Evolutionary conservation across 345 rosid species (phyloP).

Genomic region (Noccaea bulbosa): DNA sequence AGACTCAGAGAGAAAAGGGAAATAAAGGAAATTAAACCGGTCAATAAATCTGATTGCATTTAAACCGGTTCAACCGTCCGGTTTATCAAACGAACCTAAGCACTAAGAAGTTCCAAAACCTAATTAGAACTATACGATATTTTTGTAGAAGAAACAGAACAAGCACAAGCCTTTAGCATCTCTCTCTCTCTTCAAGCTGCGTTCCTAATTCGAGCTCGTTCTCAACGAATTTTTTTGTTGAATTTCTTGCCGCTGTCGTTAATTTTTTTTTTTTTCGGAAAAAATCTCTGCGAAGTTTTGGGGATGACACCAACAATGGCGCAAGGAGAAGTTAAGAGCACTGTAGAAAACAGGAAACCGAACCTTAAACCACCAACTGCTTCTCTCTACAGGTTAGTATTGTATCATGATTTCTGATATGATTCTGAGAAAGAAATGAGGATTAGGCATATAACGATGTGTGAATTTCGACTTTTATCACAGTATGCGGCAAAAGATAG

Average conservation of each 20-base stretch:
- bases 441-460: neutral
- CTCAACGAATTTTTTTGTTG: neutral
- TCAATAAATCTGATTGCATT: no score
- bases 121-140: neutral
- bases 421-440: neutral
- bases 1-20: no score
- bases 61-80: conserved; percentile 16
- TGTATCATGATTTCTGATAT: neutral
- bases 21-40: no score
- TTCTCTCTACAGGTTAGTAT: conserved; percentile 46
- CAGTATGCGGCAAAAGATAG: conserved; percentile 57
- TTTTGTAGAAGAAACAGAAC: neutral
- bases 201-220: conserved; percentile 11
- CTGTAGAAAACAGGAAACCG: conserved; percentile 32
- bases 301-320: conserved; percentile 67
- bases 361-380: conserved; percentile 43
- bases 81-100: neutral
- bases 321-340: conserved; percentile 41
- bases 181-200: conserved; percentile 5
- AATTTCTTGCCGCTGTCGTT: neutral
- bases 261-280: neutral
- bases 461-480: conserved; percentile 18
- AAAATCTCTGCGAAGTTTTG: neutral
- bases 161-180: conserved; percentile 4
- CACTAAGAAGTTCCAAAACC: conserved; percentile 7